These are phyloP conservation scores for Tetrapisispora iriomotensis DNA, from an alignment of 805 yeast species.

Conservation along the genomic window DNA sequence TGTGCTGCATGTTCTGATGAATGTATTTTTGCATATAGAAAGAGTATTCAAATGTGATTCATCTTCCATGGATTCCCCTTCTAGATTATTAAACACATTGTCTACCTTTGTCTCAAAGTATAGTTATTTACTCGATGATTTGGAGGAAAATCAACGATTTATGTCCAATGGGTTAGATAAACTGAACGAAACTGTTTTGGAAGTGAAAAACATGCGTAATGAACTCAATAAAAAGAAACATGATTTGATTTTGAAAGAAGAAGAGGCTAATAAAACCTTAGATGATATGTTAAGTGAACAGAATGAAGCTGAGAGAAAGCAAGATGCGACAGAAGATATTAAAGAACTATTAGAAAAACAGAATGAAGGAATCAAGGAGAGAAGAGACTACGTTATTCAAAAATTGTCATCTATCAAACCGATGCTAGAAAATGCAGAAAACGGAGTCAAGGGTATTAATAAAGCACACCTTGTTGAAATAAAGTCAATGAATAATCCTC, in stretches of 20 bases:
- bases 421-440: constrained; percentile 70
- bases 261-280: constrained; percentile 61
- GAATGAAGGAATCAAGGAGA: constrained; percentile 46
- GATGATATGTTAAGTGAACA: constrained; percentile 73
- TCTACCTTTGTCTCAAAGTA: constrained; percentile 28
- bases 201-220: constrained; percentile 50
- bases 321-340: constrained; percentile 73
- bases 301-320: constrained; percentile 84
- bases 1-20: constrained; percentile 24
- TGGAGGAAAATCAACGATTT: constrained; percentile 64
- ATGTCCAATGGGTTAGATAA: constrained; percentile 65
- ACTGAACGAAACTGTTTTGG: constrained; percentile 64
- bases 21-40: constrained; percentile 5
- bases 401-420: constrained; percentile 79
- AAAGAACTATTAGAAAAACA: constrained; percentile 60
- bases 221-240: constrained; percentile 44
- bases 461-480: constrained; percentile 87
- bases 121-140: constrained; percentile 15
- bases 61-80: constrained; percentile 34
- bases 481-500: constrained; percentile 84
- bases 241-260: constrained; percentile 45
- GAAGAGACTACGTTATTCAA: constrained; percentile 44
- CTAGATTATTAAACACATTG: constrained; percentile 44
- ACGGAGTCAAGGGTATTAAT: constrained; percentile 85
- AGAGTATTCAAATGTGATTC: constrained; percentile 13